Conservation (phyloP, 768 basidiomycete species). For the Suillus americanus region DNA sequence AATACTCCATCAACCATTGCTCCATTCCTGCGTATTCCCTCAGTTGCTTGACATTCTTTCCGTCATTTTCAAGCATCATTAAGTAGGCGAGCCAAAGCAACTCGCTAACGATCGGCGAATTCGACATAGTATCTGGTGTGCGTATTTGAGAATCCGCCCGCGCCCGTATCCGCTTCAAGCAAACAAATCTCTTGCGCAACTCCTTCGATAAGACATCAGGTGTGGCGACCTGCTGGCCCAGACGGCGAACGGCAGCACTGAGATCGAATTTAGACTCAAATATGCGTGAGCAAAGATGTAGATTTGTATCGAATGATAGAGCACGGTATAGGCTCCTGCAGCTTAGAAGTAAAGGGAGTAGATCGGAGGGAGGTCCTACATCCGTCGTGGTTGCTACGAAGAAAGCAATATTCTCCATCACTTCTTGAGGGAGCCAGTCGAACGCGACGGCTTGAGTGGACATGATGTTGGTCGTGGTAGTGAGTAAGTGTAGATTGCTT, state of each 20-base stretch:
- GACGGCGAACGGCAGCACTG: slow-evolving; percentile 46
- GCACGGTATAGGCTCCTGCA: slow-evolving; percentile 48
- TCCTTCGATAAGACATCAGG: slow-evolving; percentile 57
- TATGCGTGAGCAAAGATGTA: slow-evolving; percentile 71
- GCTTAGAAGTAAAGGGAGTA: slow-evolving; percentile 55
- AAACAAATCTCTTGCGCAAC: slow-evolving; percentile 58
- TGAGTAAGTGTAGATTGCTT: background rate
- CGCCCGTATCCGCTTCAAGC: slow-evolving; percentile 55
- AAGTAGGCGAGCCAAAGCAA: slow-evolving; percentile 68
- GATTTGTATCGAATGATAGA: slow-evolving; percentile 54
- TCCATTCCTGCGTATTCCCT: slow-evolving; percentile 64
- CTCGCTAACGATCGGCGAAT: slow-evolving; percentile 25
- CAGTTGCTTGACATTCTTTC: slow-evolving; percentile 69
- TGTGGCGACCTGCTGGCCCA: slow-evolving; percentile 40
- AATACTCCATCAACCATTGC: slow-evolving; percentile 63
- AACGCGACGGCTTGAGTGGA: slow-evolving; percentile 12
- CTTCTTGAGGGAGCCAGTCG: slow-evolving; percentile 61
- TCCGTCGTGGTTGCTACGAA: slow-evolving; percentile 51
- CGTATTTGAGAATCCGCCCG: slow-evolving; percentile 27
- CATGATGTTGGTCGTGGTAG: background rate
- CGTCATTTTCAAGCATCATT: slow-evolving; percentile 82
- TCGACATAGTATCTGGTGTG: slow-evolving; percentile 22
- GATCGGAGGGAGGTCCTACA: slow-evolving; percentile 60
- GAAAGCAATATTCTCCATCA: slow-evolving; percentile 77
- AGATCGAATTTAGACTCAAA: slow-evolving; percentile 70